These are phyloP conservation scores for Ophiostoma sp. DNA, from an alignment of 2,329 filamentous ascomycete genomes.

Conservation along the genomic window DNA sequence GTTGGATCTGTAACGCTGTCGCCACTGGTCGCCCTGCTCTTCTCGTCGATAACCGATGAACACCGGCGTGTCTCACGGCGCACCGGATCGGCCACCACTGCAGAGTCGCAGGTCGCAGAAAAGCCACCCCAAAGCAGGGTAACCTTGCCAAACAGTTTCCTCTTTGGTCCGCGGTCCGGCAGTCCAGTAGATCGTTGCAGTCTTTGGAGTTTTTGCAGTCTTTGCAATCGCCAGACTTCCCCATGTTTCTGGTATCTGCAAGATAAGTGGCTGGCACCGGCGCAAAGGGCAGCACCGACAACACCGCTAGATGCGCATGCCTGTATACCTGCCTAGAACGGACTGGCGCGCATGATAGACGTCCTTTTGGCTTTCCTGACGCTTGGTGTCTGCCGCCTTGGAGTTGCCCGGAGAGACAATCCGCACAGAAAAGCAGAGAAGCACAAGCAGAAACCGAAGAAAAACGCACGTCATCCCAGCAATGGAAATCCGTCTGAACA, in stretches of 20 bases:
- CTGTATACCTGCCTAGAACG: conserved; percentile 11
- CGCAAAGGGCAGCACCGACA: neutral
- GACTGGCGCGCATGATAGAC: neutral
- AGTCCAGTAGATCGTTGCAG: neutral
- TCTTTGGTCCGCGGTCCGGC: neutral
- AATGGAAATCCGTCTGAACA: neutral
- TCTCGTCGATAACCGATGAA: conserved; percentile 16
- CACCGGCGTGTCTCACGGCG: neutral
- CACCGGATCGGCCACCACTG: neutral
- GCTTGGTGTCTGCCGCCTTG: neutral
- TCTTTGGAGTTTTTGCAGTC: neutral
- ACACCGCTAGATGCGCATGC: neutral
- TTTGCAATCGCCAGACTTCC: neutral
- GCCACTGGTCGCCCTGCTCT: neutral
- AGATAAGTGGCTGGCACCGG: neutral
- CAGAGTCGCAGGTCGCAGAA: neutral
- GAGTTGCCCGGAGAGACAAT: neutral
- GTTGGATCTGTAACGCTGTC: neutral
- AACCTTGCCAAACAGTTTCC: neutral
- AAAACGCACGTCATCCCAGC: neutral
- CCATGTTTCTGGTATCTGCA: conserved; percentile 7
- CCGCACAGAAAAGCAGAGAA: neutral
- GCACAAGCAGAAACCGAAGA: neutral
- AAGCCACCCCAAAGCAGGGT: neutral
- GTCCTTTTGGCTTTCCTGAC: neutral